phyloP scores from a whole-genome alignment of 139 green algal species.

The Pleodorina starrii region DNA sequence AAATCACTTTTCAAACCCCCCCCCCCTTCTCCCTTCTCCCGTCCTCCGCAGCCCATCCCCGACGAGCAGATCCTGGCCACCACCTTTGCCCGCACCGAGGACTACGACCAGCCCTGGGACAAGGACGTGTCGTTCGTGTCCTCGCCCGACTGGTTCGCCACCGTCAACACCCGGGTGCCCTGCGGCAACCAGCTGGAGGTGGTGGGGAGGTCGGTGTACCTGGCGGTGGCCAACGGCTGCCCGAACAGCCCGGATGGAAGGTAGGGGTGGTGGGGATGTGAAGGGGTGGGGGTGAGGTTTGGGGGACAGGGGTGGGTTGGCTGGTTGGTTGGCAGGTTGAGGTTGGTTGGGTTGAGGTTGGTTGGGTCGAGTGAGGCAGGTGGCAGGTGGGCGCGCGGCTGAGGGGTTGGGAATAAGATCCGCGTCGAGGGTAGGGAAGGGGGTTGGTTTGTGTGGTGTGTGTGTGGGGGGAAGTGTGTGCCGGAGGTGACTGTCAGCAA shows the following conservation, averaged over 20 bases:
- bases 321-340: not conserved
- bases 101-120: constrained; percentile 83
- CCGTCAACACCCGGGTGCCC: constrained; percentile 59
- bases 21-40: too few species aligned
- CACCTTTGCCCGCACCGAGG: constrained; percentile 81
- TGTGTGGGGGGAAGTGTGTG: too few species aligned
- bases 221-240: constrained; percentile 84
- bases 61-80: constrained; percentile 86
- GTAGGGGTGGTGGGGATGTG: not conserved
- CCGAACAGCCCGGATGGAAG: constrained; percentile 75
- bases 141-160: constrained; percentile 84
- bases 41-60: constrained; percentile 11
- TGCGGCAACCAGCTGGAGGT: constrained; percentile 97
- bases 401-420: too few species aligned
- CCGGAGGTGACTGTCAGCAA: too few species aligned
- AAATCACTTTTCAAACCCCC: too few species aligned
- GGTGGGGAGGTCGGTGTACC: constrained; percentile 68
- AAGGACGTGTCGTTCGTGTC: constrained; percentile 89
- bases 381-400: too few species aligned
- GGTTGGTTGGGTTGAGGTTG: not conserved
- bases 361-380: too few species aligned
- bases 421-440: too few species aligned
- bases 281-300: not conserved
- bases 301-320: too few species aligned
- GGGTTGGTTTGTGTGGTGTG: too few species aligned